Percentiles rank a stretch among this genome's conserved stretches.
These are phyloP conservation scores for Hypoxylon fragiforme DNA, from an alignment of 495 filamentous ascomycete species.

Conservation along the genomic window DNA sequence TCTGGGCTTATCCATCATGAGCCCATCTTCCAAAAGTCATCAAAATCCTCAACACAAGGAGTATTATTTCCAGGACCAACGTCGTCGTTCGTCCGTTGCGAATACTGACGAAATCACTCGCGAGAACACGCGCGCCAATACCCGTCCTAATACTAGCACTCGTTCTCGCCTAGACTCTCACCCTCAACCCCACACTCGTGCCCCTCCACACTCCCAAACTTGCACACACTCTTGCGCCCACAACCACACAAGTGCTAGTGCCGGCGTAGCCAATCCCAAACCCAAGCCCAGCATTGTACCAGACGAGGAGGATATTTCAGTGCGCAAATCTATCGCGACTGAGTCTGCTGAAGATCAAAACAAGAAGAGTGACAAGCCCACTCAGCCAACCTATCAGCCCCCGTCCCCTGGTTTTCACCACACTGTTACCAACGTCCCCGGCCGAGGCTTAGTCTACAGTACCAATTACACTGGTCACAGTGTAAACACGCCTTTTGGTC, in stretches of 20 bases:
- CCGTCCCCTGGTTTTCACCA: conserved; percentile 22
- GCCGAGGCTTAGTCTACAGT: conserved; percentile 22
- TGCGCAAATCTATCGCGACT: neutral
- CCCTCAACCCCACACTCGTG: too few species aligned
- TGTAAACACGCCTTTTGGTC: conserved; percentile 12
- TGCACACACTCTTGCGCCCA: too few species aligned
- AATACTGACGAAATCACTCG: too few species aligned
- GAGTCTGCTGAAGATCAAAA: neutral
- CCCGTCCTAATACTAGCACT: neutral
- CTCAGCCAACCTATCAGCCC: conserved; percentile 6
- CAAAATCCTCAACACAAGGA: too few species aligned
- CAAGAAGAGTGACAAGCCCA: neutral
- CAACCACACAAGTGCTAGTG: too few species aligned
- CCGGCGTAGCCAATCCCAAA: neutral
- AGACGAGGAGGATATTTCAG: too few species aligned
- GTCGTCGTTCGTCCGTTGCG: too few species aligned
- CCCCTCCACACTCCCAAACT: too few species aligned
- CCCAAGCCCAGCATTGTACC: neutral
- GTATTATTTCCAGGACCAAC: too few species aligned
- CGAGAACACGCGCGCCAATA: too few species aligned
- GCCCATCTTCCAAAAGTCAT: too few species aligned
- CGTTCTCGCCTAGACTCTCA: neutral
- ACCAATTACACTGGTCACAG: conserved; percentile 8
- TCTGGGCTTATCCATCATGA: neutral
- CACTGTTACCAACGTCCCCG: conserved; percentile 33